Evolutionary conservation across 108 stramenopile species (phyloP).

Genomic region (Epipyxis sp.): DNA sequence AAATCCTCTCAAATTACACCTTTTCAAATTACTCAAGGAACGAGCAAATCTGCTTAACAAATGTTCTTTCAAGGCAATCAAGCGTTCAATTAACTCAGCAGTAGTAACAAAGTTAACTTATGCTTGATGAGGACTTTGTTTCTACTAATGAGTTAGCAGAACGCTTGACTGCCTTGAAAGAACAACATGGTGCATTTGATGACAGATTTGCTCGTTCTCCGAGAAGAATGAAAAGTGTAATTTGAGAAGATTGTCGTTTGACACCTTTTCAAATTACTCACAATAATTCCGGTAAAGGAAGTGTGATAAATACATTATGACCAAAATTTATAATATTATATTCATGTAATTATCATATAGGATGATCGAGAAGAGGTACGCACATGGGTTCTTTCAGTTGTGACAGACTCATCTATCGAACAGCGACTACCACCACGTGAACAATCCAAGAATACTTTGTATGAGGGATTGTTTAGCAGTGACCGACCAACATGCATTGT

Average conservation of each 20-base stretch:
- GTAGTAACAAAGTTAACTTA: not conserved
- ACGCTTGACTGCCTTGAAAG: not conserved
- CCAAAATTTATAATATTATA: slow-evolving; percentile 32
- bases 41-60: too few species aligned
- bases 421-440: slow-evolving; percentile 50
- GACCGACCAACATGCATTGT: slow-evolving; percentile 56
- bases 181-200: not conserved
- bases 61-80: too few species aligned
- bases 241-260: slow-evolving; percentile 63
- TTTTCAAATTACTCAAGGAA: too few species aligned
- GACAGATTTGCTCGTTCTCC: slow-evolving; percentile 38
- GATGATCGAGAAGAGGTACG: slow-evolving; percentile 59
- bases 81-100: too few species aligned
- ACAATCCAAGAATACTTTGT: slow-evolving; percentile 40
- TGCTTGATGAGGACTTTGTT: not conserved
- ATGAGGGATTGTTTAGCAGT: slow-evolving; percentile 45
- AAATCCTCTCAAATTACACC: too few species aligned
- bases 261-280: slow-evolving; percentile 36
- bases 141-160: not conserved
- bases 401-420: slow-evolving; percentile 60
- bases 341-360: slow-evolving; percentile 40
- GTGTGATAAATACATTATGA: slow-evolving; percentile 31
- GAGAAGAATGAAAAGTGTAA: too few species aligned
- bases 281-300: not conserved
- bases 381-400: slow-evolving; percentile 61